Evolutionary conservation across 768 basidiomycete genomes (phyloP), one percentile per base, ranked within the genome.

Genomic region (Tulasnella calospora): DNA sequence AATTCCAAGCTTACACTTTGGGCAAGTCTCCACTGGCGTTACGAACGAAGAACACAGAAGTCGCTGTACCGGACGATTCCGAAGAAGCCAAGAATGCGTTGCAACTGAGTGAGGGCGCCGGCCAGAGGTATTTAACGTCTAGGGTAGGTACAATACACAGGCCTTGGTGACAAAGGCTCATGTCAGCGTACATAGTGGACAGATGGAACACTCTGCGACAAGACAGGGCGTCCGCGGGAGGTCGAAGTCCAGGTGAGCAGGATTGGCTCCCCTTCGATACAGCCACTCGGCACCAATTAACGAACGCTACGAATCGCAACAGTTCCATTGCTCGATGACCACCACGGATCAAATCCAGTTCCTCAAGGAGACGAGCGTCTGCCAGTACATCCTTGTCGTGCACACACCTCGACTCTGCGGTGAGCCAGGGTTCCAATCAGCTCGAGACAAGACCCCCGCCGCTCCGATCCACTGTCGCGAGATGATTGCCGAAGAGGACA

Each of bases 261-360:
- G 57, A 30, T 19, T 40, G 12, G 2, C 19, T 33, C 55, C 7
- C 23, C 5, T 38, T 38, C 33, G n/a, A 46, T 46, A 3, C 15
- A 47, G 23, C 4, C 9, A 73, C 40, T 13, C 40, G n/a, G 10
- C 3, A 36, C 13, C 10, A 36, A 40, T 15, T 74, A 46, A 44
- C 41, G 36, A n/a, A 41, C 10, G 33, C 27, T 74, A 44, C 73
- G 40, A 46, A 46, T 46, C 19, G 13, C 3, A 35, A 0, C 72
- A 96, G 94, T 96, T 95, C 83, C 96, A 98, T 85, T 98, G 96
- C 84, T 94, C 94, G 80, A 94, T 95, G 94, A 92, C 93, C 75
- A 94, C 93, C 87, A 90, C 93, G 57, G 96, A 98, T 85, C 90
- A 89, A 46, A 94, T 98, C 81, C 88, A 94, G 76, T 92, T 96